Evolutionary conservation across 805 yeast genomes (phyloP).

Genomic region (Isabelozyma pseudorhagii): DNA sequence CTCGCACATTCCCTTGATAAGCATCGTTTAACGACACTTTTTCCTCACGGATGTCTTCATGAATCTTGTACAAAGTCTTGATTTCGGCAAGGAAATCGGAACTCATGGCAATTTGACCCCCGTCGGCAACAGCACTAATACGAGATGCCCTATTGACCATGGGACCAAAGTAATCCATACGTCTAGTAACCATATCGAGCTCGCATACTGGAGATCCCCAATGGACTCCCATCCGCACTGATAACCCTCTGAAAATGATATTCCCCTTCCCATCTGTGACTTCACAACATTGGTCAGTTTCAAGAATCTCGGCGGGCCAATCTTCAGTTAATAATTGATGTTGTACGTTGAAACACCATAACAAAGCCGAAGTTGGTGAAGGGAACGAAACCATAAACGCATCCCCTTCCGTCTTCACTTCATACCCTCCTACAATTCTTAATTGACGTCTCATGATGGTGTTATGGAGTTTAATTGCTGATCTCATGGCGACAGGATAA

Average conservation of each 20-base stretch:
- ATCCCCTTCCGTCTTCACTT: slow-evolving; percentile 98
- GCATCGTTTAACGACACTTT: slow-evolving; percentile 31
- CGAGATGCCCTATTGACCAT: slow-evolving; percentile 96
- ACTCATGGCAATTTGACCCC: slow-evolving; percentile 93
- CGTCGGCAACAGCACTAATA: slow-evolving; percentile 92
- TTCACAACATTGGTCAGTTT: slow-evolving; percentile 79
- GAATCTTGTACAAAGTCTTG: slow-evolving; percentile 50
- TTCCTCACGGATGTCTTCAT: slow-evolving; percentile 33
- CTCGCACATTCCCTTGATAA: slow-evolving; percentile 45
- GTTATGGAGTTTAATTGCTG: slow-evolving; percentile 94
- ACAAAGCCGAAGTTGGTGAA: slow-evolving; percentile 80
- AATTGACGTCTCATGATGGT: slow-evolving; percentile 90
- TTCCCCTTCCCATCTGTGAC: slow-evolving; percentile 61
- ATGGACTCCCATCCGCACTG: slow-evolving; percentile 97
- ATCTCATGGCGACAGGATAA: slow-evolving; percentile 89
- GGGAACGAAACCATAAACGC: slow-evolving; percentile 98
- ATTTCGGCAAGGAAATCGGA: slow-evolving; percentile 77
- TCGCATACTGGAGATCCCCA: slow-evolving; percentile 99
- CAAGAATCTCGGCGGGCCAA: slow-evolving; percentile 93
- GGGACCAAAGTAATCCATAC: slow-evolving; percentile 99
- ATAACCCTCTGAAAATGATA: slow-evolving; percentile 77
- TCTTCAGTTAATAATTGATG: slow-evolving; percentile 75
- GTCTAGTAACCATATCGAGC: slow-evolving; percentile 85
- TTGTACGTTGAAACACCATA: slow-evolving; percentile 95
- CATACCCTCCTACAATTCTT: slow-evolving; percentile 93